Percentiles rank a stretch among this genome's conserved stretches.
phyloP scores from a whole-genome alignment of 2,329 filamentous ascomycete genomes.

The Trichoderma atrobrunneum region DNA sequence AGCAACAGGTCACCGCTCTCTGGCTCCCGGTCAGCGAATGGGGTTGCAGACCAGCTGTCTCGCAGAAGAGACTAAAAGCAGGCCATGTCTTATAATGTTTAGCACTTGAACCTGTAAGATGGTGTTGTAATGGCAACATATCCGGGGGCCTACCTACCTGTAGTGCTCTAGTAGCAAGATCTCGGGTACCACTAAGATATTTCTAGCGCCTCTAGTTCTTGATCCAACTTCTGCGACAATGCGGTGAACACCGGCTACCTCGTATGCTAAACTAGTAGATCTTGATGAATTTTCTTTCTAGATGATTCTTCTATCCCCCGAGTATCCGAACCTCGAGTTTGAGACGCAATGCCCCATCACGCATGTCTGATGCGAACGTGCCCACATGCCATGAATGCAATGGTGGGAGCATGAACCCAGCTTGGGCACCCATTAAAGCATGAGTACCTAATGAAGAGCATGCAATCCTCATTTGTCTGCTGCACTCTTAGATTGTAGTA shows the following conservation, averaged over 20 bases:
- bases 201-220: not conserved
- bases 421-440: not conserved
- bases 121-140: not conserved
- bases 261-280: not conserved
- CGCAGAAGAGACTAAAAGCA: not conserved
- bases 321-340: not conserved
- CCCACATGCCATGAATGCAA: not conserved
- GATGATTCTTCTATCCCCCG: not conserved
- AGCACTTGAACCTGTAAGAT: not conserved
- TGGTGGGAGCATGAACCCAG: not conserved
- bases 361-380: not conserved
- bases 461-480: not conserved
- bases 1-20: not conserved
- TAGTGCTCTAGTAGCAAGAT: not conserved
- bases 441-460: not conserved
- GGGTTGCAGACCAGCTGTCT: not conserved
- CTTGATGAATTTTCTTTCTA: not conserved
- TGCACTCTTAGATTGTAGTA: not conserved
- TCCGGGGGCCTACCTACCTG: not conserved
- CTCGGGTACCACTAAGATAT: not conserved
- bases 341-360: not conserved
- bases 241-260: not conserved
- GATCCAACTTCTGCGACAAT: not conserved
- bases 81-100: not conserved
- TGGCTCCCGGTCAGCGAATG: slow-evolving; percentile 1